Base-by-base conservation (phyloP, 129 eudicot species). In the Pseudognaphalium luteoalbum region DNA sequence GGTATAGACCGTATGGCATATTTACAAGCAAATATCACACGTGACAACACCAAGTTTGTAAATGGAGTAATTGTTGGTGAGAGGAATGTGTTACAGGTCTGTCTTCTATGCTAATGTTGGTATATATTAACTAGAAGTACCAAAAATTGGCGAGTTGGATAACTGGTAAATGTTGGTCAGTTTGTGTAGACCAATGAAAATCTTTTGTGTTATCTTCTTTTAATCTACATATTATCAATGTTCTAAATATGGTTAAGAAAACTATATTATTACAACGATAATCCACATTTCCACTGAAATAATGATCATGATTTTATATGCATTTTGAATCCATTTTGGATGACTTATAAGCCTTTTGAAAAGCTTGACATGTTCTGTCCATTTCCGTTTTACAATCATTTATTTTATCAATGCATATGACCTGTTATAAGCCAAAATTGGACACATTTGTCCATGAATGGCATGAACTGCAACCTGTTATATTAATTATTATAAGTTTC, bases 11-110 rank as follows among this genome's bases (percentile, higher is more conserved):
- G 93, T 10, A 87, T 90, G 97, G 97, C 88, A 17, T 93, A 90
- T 70, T 78, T 83, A 68, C 98, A 93, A 80, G 98, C 98, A 67
- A 93, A 93, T 82, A 88, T 93, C 33, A 93, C 98, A 7, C 80
- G 97, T 30, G 98, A 93, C 81, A 93, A 90, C 74, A 93, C 98
- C 34, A 93, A 80, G 82, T 90, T 87, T 74, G 84, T 93, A 42
- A 93, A 93, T 72, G 98, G 97, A 80, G 89, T 97, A 35, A 80
- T 90, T 68, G 97, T 93, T 66, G 98, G 98, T 25, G 98, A 93
- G 79, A 80, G 98, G 54, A 88, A 90, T 77, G 98, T 93, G 52
- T 93, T 93, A 59, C 98, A 92, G 95, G 98, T 90, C 44, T 75
- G 82, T 79, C 63, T 52, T 52, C 58, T 52, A 52, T 4, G 7